phyloP scores from a whole-genome alignment of 2,329 filamentous ascomycete species.

The Stagonosporopsis chrysanthemi region DNA sequence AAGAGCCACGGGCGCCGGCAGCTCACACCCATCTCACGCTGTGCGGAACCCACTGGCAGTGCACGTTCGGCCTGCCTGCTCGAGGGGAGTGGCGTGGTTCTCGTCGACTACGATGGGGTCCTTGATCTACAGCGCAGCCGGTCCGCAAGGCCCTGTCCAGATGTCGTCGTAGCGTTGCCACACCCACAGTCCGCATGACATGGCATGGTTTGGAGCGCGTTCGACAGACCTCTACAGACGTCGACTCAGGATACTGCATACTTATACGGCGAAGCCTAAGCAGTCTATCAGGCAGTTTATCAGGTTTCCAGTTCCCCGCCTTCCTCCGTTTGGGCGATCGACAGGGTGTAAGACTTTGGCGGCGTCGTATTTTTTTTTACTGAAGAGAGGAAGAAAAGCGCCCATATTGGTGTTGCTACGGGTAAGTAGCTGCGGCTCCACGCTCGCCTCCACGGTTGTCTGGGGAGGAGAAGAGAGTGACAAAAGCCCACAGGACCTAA shows the following conservation, averaged over 20 bases:
- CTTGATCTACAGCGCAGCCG: background rate
- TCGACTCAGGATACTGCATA: background rate
- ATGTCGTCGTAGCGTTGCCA: background rate
- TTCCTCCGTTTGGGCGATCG: background rate
- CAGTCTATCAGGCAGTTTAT: no score
- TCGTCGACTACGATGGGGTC: background rate
- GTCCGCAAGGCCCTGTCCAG: background rate
- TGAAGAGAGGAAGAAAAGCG: background rate
- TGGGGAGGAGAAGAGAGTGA: background rate
- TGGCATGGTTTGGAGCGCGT: background rate
- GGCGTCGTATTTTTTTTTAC: background rate
- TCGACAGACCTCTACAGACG: background rate
- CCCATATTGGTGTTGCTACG: background rate
- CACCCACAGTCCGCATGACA: background rate
- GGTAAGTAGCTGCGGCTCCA: background rate
- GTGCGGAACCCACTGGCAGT: background rate
- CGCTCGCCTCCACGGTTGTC: no score
- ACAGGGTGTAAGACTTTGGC: background rate
- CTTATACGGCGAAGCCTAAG: background rate
- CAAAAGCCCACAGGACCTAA: no score
- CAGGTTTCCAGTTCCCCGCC: background rate
- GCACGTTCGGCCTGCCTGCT: background rate
- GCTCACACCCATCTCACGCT: background rate
- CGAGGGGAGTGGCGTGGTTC: background rate
- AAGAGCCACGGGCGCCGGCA: background rate